phyloP scores from a whole-genome alignment of 2,329 filamentous ascomycete species.

The Talaromyces amestolkiae region DNA sequence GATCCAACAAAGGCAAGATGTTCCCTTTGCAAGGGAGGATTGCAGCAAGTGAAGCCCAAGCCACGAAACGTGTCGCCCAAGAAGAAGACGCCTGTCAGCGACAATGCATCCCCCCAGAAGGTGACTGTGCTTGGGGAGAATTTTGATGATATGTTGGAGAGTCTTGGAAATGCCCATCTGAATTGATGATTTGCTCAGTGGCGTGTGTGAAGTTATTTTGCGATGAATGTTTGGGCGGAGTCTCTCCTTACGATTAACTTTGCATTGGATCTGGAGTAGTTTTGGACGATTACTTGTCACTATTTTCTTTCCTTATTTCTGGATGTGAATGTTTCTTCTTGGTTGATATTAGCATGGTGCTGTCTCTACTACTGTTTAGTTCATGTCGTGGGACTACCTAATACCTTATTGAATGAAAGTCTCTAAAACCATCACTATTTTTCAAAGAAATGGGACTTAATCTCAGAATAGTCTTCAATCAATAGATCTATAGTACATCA shows the following conservation, averaged over 20 bases:
- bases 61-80: constrained; percentile 43
- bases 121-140: not conserved
- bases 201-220: not conserved
- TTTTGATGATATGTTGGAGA: constrained; percentile 14
- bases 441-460: not conserved
- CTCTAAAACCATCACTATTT: not conserved
- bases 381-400: not conserved
- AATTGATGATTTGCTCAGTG: not conserved
- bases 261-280: constrained; percentile 10
- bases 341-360: constrained; percentile 1
- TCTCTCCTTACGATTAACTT: not conserved
- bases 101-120: not conserved
- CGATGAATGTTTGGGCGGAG: not conserved
- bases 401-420: not conserved
- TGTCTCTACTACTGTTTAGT: not conserved
- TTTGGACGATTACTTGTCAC: not conserved
- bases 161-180: constrained; percentile 12
- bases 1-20: constrained; percentile 70
- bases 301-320: not conserved
- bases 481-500: constrained; percentile 11
- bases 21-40: constrained; percentile 66
- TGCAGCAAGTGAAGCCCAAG: constrained; percentile 77
- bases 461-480: not conserved
- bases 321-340: not conserved
- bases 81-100: not conserved